Percentiles rank a stretch among this genome's conserved stretches.
These are phyloP conservation scores for Chaetomium fimeti DNA, from an alignment of 495 filamentous ascomycete genomes.

Conservation along the genomic window DNA sequence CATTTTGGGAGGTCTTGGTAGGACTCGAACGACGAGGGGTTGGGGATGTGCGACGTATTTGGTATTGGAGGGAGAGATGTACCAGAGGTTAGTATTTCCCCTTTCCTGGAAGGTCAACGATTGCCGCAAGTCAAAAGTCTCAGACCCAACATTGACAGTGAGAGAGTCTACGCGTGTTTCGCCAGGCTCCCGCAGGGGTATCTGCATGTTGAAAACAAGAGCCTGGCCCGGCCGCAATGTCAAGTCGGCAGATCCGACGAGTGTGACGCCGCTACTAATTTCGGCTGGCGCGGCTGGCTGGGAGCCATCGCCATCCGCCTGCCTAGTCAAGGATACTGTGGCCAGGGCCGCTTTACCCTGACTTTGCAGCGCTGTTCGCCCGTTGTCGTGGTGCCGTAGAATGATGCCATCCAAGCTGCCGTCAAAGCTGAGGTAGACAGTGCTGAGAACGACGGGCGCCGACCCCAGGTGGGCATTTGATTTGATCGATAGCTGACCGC, in stretches of 20 bases:
- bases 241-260: conserved; percentile 63
- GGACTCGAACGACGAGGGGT: conserved; percentile 59
- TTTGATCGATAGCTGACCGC: conserved; percentile 68
- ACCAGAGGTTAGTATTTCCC: conserved; percentile 52
- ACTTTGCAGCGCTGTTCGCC: conserved; percentile 5
- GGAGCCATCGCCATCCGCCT: conserved; percentile 18
- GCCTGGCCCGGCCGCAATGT: conserved; percentile 65
- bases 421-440: conserved; percentile 65
- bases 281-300: conserved; percentile 34
- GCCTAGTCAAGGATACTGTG: conserved; percentile 19
- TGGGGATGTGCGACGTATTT: conserved; percentile 51
- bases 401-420: conserved; percentile 63
- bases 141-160: conserved; percentile 59
- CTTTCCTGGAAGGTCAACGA: conserved; percentile 53
- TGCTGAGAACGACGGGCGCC: conserved; percentile 61
- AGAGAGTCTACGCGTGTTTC: conserved; percentile 65
- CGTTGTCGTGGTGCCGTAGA: conserved; percentile 39
- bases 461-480: conserved; percentile 66
- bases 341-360: conserved; percentile 20
- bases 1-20: conserved; percentile 91
- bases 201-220: conserved; percentile 67
- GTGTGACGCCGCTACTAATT: conserved; percentile 23
- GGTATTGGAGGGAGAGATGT: conserved; percentile 48
- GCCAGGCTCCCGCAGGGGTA: conserved; percentile 77
- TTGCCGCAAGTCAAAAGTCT: conserved; percentile 67